phyloP scores from a whole-genome alignment of 768 basidiomycete genomes.

The Tephrocybe sp. region DNA sequence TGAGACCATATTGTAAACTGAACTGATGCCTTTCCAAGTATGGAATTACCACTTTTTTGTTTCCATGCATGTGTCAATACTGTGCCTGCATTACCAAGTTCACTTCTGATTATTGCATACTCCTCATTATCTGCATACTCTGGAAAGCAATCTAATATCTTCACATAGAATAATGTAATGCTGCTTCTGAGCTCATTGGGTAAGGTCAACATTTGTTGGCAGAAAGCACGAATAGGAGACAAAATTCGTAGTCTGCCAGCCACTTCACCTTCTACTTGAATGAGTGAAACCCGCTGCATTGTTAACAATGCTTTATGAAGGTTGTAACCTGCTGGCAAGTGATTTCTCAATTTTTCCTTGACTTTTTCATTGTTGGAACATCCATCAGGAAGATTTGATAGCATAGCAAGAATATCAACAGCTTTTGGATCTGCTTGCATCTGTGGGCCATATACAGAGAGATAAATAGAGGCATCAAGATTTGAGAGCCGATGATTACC shows the following conservation, averaged over 20 bases:
- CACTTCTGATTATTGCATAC: background rate
- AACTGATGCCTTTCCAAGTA: background rate
- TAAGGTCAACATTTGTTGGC: too few relatives aligned
- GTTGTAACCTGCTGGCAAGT: background rate
- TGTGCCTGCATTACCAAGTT: background rate
- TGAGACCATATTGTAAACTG: background rate
- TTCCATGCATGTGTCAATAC: background rate
- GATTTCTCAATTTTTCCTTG: background rate
- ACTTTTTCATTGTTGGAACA: background rate
- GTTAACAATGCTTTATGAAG: too few relatives aligned
- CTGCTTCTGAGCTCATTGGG: too few relatives aligned
- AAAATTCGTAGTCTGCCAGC: too few relatives aligned
- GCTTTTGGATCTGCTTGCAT: background rate
- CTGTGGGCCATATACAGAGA: background rate
- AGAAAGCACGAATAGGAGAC: too few relatives aligned
- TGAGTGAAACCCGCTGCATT: background rate
- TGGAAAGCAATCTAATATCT: background rate
- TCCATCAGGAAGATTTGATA: background rate
- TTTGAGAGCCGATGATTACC: slow-evolving; percentile 16
- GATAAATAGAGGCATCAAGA: slow-evolving; percentile 17
- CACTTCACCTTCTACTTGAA: too few relatives aligned
- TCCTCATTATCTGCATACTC: background rate
- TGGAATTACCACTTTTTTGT: background rate
- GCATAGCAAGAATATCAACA: background rate
- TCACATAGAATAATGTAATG: background rate